Evolutionary conservation across 164 flowering plant species (phyloP).

Genomic region (Malania oleifera): DNA sequence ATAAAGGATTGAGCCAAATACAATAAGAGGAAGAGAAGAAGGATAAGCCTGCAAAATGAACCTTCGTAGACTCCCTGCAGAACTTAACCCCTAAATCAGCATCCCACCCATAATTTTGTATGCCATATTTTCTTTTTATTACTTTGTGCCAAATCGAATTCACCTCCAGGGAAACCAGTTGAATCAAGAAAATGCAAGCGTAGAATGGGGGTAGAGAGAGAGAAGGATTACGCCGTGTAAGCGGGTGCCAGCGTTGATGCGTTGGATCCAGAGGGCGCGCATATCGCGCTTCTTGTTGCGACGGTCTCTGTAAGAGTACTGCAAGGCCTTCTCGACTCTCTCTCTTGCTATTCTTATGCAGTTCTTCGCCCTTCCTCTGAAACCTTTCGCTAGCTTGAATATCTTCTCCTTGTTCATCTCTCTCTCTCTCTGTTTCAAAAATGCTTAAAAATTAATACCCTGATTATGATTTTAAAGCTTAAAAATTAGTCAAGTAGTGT

Average conservation of each 20-base stretch:
- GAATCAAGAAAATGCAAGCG: background rate
- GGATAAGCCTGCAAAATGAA: too few species aligned
- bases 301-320: conserved; percentile 80
- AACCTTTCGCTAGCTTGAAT: conserved; percentile 81
- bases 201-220: background rate
- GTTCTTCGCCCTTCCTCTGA: conserved; percentile 86
- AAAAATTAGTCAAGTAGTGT: too few species aligned
- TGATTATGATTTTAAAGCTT: too few species aligned
- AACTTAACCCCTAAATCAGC: too few species aligned
- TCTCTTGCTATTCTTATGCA: conserved; percentile 90
- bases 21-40: too few species aligned
- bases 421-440: conserved; percentile 17
- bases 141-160: too few species aligned
- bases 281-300: conserved; percentile 94
- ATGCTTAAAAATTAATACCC: too few species aligned
- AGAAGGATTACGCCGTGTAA: conserved; percentile 54
- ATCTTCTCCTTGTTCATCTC: conserved; percentile 73
- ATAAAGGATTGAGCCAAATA: too few species aligned
- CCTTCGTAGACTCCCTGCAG: too few species aligned
- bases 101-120: too few species aligned
- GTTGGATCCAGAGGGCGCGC: conserved; percentile 92
- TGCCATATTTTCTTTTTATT: background rate
- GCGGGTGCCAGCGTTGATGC: conserved; percentile 87
- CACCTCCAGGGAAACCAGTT: too few species aligned
- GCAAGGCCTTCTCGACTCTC: conserved; percentile 89